A percentile compares a stretch with the other conserved stretches of the same genome.
These are phyloP conservation scores for Coelastrella sp. DNA, from an alignment of 139 green algal species.

Conservation along the genomic window DNA sequence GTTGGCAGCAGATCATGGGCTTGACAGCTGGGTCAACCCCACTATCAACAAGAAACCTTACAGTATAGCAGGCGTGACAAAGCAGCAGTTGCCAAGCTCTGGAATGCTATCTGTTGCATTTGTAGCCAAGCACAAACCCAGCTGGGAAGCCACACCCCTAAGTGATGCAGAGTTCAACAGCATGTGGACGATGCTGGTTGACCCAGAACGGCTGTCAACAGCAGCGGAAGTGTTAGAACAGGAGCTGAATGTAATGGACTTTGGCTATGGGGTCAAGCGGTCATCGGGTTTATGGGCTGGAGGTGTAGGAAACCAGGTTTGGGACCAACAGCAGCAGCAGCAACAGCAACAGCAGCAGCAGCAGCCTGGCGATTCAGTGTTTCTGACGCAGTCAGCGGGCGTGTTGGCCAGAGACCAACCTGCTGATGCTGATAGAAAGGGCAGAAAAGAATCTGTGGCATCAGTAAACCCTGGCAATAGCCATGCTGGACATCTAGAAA, in stretches of 20 bases:
- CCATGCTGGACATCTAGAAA: neutral
- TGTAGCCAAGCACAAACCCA: slow-evolving; percentile 11
- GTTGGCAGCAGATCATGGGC: slow-evolving; percentile 45
- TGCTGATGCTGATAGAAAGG: neutral
- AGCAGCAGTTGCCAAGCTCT: slow-evolving; percentile 40
- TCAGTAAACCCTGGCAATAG: no score
- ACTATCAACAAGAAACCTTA: slow-evolving; percentile 55
- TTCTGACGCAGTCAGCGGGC: neutral
- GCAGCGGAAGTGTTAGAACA: slow-evolving; percentile 7
- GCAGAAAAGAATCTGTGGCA: no score
- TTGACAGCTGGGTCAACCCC: slow-evolving; percentile 38
- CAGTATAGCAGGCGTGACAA: slow-evolving; percentile 48
- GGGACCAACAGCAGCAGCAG: slow-evolving; percentile 11
- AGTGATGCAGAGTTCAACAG: slow-evolving; percentile 14
- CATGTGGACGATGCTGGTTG: slow-evolving; percentile 18
- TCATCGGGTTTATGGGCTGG: neutral
- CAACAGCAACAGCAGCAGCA: slow-evolving; percentile 33
- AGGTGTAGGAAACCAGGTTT: neutral
- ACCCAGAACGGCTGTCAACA: slow-evolving; percentile 3
- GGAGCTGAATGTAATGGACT: neutral
- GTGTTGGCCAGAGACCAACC: neutral
- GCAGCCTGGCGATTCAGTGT: neutral
- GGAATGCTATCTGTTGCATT: neutral
- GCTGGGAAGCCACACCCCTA: slow-evolving; percentile 10
- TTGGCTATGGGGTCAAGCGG: no score